These are phyloP conservation scores for Crithidia brevicula DNA, from an alignment of 208 protist species.

Conservation along the genomic window DNA sequence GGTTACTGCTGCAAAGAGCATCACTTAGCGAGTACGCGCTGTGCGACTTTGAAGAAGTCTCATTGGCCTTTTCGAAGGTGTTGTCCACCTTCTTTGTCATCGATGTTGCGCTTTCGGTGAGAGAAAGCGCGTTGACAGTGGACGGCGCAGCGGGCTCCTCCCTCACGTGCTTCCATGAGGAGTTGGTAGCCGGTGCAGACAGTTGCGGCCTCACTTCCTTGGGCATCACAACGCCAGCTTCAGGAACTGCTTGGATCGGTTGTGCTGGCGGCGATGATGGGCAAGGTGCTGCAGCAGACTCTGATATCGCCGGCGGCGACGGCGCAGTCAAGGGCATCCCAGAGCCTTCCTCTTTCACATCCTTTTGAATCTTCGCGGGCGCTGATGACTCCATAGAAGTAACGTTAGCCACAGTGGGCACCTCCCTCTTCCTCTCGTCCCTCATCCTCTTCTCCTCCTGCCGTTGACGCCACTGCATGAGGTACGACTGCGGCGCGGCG, in stretches of 20 bases:
- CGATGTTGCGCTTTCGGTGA: too few relatives aligned
- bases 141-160: neutral
- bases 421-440: neutral
- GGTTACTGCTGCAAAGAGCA: neutral
- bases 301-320: too few relatives aligned
- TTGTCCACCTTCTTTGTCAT: neutral
- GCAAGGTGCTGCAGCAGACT: too few relatives aligned
- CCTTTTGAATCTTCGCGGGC: too few relatives aligned
- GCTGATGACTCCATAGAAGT: too few relatives aligned
- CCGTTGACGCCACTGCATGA: slow-evolving; percentile 27
- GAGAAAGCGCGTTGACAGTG: neutral
- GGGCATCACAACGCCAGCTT: neutral
- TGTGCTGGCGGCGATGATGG: neutral
- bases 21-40: slow-evolving; percentile 14
- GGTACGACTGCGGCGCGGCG: slow-evolving; percentile 20
- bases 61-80: neutral
- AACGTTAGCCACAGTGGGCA: neutral
- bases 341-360: too few relatives aligned
- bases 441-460: slow-evolving; percentile 11
- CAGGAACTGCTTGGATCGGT: neutral
- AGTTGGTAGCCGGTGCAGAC: neutral
- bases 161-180: neutral
- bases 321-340: too few relatives aligned
- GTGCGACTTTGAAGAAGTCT: neutral
- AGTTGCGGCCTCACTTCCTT: slow-evolving; percentile 3